A percentile compares a stretch with the other conserved stretches of the same genome.
Evolutionary conservation across 208 protist genomes (phyloP).

Genomic region (Polymyxa betae): DNA sequence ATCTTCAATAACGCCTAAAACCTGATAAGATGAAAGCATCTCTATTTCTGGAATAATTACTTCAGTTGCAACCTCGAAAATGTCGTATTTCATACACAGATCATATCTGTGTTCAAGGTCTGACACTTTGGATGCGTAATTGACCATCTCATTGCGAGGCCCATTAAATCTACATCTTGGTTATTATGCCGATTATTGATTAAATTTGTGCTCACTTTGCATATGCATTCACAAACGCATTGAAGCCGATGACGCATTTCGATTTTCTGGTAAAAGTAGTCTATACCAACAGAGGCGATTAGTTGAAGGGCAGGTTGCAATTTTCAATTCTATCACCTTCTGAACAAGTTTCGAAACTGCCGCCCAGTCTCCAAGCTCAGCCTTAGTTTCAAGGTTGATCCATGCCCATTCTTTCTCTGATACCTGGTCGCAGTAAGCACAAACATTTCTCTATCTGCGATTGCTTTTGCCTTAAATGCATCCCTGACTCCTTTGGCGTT

Average conservation of each 20-base stretch:
- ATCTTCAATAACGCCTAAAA: too few species aligned
- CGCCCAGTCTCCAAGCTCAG: neutral
- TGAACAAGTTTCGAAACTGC: neutral
- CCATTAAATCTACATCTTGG: neutral
- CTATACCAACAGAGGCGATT: neutral
- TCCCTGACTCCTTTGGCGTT: neutral
- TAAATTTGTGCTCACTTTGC: neutral
- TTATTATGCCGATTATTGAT: neutral
- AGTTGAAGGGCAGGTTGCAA: neutral
- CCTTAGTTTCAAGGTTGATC: neutral
- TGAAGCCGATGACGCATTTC: conserved; percentile 49
- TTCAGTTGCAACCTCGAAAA: conserved; percentile 19
- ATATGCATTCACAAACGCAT: conserved; percentile 28
- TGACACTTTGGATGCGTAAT: neutral
- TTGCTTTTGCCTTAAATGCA: neutral
- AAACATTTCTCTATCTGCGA: too few species aligned
- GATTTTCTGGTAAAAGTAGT: conserved; percentile 31
- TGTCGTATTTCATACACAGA: neutral
- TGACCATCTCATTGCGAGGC: neutral
- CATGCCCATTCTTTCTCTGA: neutral
- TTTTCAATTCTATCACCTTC: conserved; percentile 2
- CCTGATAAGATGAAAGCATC: too few species aligned
- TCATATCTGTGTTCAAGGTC: conserved; percentile 29
- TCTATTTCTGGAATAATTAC: neutral
- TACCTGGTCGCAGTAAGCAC: neutral